These are phyloP conservation scores for Galeopsis tetrahit DNA, from an alignment of 257 asterid genomes.

Conservation along the genomic window DNA sequence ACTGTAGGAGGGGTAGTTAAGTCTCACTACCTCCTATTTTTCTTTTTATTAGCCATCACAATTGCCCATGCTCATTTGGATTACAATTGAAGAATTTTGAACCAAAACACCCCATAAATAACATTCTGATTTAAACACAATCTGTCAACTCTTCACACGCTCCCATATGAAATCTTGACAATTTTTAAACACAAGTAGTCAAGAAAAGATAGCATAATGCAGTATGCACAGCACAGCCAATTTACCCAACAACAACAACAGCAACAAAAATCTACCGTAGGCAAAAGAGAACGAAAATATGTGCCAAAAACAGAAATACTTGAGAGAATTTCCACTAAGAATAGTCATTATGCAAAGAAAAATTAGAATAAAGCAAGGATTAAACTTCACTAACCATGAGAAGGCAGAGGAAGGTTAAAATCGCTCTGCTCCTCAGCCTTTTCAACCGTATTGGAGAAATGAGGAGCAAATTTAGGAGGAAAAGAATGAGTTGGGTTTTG, in stretches of 20 bases:
- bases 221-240: neutral
- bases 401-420: slow-evolving; percentile 17
- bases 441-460: slow-evolving; percentile 23
- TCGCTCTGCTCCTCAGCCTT: slow-evolving; percentile 31
- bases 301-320: neutral
- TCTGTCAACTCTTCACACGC: slow-evolving; percentile 11
- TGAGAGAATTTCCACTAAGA: slow-evolving; percentile 6
- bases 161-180: neutral
- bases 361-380: slow-evolving; percentile 15
- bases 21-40: too few species aligned
- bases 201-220: neutral
- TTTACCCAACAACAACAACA: slow-evolving; percentile 10
- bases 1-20: too few species aligned
- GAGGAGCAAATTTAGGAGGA: slow-evolving; percentile 36
- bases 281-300: neutral
- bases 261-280: neutral
- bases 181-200: neutral
- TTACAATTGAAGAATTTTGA: too few species aligned
- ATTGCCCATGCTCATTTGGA: too few species aligned
- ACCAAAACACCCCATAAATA: too few species aligned
- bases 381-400: slow-evolving; percentile 40
- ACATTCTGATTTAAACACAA: slow-evolving; percentile 8
- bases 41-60: too few species aligned
- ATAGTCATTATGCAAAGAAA: neutral
- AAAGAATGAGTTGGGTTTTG: slow-evolving; percentile 27